Evolutionary conservation across 1,284 basidiomycete genomes (phyloP).

Genomic region (Cutaneotrichosporon curvatum): DNA sequence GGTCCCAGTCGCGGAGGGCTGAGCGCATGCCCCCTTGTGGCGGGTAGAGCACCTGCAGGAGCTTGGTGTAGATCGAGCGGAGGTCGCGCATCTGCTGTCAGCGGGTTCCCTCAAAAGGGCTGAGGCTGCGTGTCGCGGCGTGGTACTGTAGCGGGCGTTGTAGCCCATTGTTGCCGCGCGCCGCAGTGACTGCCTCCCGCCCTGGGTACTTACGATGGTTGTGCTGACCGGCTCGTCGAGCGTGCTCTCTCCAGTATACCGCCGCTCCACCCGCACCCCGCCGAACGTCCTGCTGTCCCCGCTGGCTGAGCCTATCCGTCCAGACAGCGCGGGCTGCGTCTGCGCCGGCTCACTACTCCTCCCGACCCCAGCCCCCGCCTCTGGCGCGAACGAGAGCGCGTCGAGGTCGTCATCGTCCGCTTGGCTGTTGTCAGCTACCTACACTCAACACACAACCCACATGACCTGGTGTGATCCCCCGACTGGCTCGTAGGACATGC

Average conservation of each 20-base stretch:
- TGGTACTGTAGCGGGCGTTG: no score
- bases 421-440: conserved; percentile 27
- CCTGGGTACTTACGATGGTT: conserved; percentile 64
- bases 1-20: conserved; percentile 83
- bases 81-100: conserved; percentile 69
- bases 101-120: not conserved
- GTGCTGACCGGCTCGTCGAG: conserved; percentile 82
- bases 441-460: conserved; percentile 14
- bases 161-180: no score
- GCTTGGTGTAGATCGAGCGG: conserved; percentile 79
- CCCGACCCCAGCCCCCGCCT: conserved; percentile 1
- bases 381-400: conserved; percentile 38
- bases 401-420: conserved; percentile 47
- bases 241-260: conserved; percentile 73
- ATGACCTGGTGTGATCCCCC: conserved; percentile 26
- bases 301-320: conserved; percentile 58
- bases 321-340: conserved; percentile 50
- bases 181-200: no score
- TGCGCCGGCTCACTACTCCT: not conserved
- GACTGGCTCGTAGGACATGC: conserved; percentile 30
- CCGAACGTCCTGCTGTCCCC: conserved; percentile 45
- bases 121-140: no score
- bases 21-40: conserved; percentile 64
- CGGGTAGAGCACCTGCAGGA: conserved; percentile 86
- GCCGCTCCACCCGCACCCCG: conserved; percentile 77